Evolutionary conservation across 1,139 yeast genomes (phyloP), one percentile per base, ranked within the genome.

Genomic region (Candida labiduridarum): DNA sequence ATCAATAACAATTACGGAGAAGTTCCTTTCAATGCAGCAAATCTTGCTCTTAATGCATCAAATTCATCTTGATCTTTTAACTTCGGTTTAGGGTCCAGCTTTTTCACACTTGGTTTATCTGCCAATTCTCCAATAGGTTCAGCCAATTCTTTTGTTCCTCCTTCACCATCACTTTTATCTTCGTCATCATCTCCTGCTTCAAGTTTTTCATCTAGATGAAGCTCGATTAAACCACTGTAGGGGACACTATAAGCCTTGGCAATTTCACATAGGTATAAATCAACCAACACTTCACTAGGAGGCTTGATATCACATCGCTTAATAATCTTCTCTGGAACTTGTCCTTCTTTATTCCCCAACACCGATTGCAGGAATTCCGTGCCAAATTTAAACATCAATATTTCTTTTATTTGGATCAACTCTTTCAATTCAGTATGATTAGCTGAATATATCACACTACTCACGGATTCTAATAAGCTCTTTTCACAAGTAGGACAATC

Each of bases 161-260:
- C 67, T 25, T 61, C 62, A n/a, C 66, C 69, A 19, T 49, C 56
- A 15, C 65, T 54, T 27, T 59, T 59, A 38, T 59, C 57, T 18
- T 57, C 59, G 40, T 48, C 57, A 27, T 51, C 52, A 4, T 53
- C 55, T 11, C 48, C 58, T 4, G 47, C 63, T 12, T 58, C 64
- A n/a, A 55, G 60, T 4, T 57, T 63, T 1, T 57, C 66, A 2
- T 52, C 62, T 2, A 54, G 62, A 11, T 61, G 69, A 12, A 68
- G 73, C n/a, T 65, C 76, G 2, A 65, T 66, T 50, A 84, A 63
- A 19, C 83, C 85, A 44, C 89, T 82, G 61, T 82, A 89, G 0
- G 92, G 89, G 1, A 85, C 95, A 41, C 78, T 79, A 63, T 91
- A 91, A 0, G 96, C 89, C 52, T 77, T 74, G 1, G 96, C 96